Percentiles rank a stretch among this genome's conserved stretches.
These are phyloP conservation scores for Hypoxylon rubiginosum DNA, from an alignment of 2,329 filamentous ascomycete species.

Conservation along the genomic window DNA sequence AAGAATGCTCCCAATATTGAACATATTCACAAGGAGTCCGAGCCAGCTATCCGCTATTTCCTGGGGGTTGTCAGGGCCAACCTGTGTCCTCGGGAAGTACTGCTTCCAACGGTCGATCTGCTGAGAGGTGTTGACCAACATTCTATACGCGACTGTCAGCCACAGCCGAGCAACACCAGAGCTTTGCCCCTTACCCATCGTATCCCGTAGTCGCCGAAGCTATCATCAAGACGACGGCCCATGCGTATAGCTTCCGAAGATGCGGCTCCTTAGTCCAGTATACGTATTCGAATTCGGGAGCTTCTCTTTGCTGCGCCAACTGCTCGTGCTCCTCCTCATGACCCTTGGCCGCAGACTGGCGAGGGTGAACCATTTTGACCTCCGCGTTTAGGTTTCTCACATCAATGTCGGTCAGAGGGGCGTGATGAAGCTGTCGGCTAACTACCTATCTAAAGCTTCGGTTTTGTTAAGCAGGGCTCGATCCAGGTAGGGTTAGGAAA, in stretches of 20 bases:
- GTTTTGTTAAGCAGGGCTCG: neutral
- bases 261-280: slow-evolving; percentile 70
- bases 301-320: slow-evolving; percentile 59
- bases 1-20: slow-evolving; percentile 57
- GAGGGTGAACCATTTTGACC: slow-evolving; percentile 41
- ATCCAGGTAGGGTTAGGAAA: neutral
- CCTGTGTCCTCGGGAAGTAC: slow-evolving; percentile 59
- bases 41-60: slow-evolving; percentile 55
- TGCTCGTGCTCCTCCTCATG: slow-evolving; percentile 52
- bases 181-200: slow-evolving; percentile 60
- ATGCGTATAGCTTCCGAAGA: slow-evolving; percentile 68
- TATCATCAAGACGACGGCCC: slow-evolving; percentile 67
- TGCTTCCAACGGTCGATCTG: slow-evolving; percentile 67
- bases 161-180: neutral
- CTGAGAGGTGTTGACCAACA: slow-evolving; percentile 71
- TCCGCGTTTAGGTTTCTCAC: slow-evolving; percentile 24
- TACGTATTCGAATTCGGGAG: slow-evolving; percentile 66
- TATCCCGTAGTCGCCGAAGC: slow-evolving; percentile 73
- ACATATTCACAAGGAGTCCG: slow-evolving; percentile 56
- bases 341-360: slow-evolving; percentile 34
- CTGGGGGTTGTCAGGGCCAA: slow-evolving; percentile 56
- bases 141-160: slow-evolving; percentile 47
- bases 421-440: too few species aligned
- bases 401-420: slow-evolving; percentile 18
- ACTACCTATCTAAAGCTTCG: neutral